Evolutionary conservation across 2,329 filamentous ascomycete genomes (phyloP).

Genomic region (Acrodontium crateriforme): DNA sequence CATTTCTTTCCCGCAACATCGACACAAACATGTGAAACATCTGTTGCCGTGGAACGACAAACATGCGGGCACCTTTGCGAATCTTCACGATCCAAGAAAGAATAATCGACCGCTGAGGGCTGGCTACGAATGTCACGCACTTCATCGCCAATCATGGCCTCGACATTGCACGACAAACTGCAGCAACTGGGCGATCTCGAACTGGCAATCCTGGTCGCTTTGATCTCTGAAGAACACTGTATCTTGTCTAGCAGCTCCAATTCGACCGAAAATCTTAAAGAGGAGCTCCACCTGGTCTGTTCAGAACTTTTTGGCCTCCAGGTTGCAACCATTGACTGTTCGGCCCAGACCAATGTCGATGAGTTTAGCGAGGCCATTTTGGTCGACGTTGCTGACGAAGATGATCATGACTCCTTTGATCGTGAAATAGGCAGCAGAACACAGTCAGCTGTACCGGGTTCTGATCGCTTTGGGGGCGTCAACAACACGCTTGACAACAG

Average conservation of each 20-base stretch:
- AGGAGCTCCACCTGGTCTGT: slow-evolving; percentile 46
- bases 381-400: slow-evolving; percentile 19
- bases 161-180: slow-evolving; percentile 36
- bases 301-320: slow-evolving; percentile 58
- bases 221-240: slow-evolving; percentile 74
- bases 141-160: too few species aligned
- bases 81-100: too few species aligned
- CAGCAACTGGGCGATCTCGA: slow-evolving; percentile 76
- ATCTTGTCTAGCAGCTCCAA: slow-evolving; percentile 61
- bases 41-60: too few species aligned
- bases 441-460: too few species aligned
- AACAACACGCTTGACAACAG: slow-evolving; percentile 29
- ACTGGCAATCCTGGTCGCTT: slow-evolving; percentile 68
- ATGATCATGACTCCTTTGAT: slow-evolving; percentile 2
- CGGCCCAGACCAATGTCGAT: slow-evolving; percentile 59
- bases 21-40: too few species aligned
- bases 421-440: slow-evolving; percentile 1
- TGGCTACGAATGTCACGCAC: too few species aligned
- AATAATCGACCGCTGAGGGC: too few species aligned
- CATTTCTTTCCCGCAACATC: too few species aligned
- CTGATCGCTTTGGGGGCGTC: slow-evolving; percentile 9
- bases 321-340: slow-evolving; percentile 59
- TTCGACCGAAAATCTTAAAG: slow-evolving; percentile 8
- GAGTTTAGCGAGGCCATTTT: slow-evolving; percentile 65
- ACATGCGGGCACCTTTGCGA: too few species aligned